These are phyloP conservation scores for Russula vinacea DNA, from an alignment of 768 basidiomycete genomes.

Conservation along the genomic window DNA sequence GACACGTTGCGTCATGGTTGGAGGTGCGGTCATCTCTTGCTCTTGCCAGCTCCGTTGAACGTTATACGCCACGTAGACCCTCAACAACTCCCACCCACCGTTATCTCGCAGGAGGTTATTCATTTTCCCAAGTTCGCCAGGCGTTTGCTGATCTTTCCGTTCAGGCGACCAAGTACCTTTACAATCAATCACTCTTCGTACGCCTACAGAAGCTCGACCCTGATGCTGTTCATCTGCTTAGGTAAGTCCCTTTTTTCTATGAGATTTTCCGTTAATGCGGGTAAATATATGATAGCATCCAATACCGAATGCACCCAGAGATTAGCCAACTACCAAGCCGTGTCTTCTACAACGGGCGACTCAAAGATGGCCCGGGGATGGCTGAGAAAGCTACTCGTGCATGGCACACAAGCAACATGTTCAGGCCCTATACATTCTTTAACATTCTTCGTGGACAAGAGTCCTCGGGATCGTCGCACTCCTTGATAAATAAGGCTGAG, in stretches of 20 bases:
- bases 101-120: slow-evolving; percentile 60
- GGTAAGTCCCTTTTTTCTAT: slow-evolving; percentile 44
- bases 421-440: slow-evolving; percentile 87
- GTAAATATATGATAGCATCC: slow-evolving; percentile 60
- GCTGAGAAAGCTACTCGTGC: slow-evolving; percentile 70
- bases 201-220: slow-evolving; percentile 77
- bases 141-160: slow-evolving; percentile 7
- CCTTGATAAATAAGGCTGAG: slow-evolving; percentile 74
- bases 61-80: slow-evolving; percentile 55
- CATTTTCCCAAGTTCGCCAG: slow-evolving; percentile 29
- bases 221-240: slow-evolving; percentile 86
- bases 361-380: slow-evolving; percentile 90
- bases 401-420: slow-evolving; percentile 79
- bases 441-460: slow-evolving; percentile 73
- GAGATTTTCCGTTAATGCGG: neutral
- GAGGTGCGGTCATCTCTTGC: slow-evolving; percentile 47
- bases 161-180: slow-evolving; percentile 66
- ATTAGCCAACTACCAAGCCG: slow-evolving; percentile 87
- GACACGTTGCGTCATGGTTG: slow-evolving; percentile 86
- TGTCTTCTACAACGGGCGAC: slow-evolving; percentile 76
- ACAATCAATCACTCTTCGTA: slow-evolving; percentile 92
- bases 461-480: slow-evolving; percentile 55
- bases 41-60: neutral
- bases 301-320: slow-evolving; percentile 99
- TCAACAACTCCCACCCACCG: slow-evolving; percentile 94